Evolutionary conservation across 768 basidiomycete species (phyloP), one percentile per base, ranked within the genome.

Genomic region (Cystobasidium tubakii): DNA sequence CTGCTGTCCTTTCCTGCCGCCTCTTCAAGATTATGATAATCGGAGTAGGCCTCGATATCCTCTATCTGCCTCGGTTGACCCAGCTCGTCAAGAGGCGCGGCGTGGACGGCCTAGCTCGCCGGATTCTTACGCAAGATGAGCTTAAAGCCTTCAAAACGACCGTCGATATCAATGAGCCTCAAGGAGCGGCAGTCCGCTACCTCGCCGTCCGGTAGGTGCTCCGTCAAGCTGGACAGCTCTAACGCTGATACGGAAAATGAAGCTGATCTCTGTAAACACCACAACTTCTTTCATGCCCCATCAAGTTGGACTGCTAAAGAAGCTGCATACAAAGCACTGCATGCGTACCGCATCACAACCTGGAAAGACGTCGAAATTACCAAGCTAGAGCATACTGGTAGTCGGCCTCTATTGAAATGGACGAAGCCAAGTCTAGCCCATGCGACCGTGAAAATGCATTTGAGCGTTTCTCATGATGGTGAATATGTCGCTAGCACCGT

Each of bases 281-380:
- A n/a, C n/a, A n/a, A n/a, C n/a, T n/a, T n/a, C n/a, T n/a, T n/a
- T n/a, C n/a, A n/a, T n/a, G n/a, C 46, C 7, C 7, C 21, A 50
- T n/a, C 12, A 17, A 77, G 76, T 27, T 77, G 76, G 76, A 74
- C 76, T 25, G 76, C 76, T 21, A 77, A 77, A 64, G 76, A 77
- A 76, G 76, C 76, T 12, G 73, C 76, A 12, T 77, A 77, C 62
- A 77, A 77, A 54, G 76, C 76, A 23, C 43, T 77, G 36, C 74
- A 73, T 42, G 62, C 76, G 12, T 39, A 65, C 42, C 10, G 43
- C 27, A 43, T 21, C 2, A 42, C 66, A 13, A 62, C 36, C 13
- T 77, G 76, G 76, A 76, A 77, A 43, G 76, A 76, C 15, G 39
- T 76, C 23, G 46, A 66, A 39, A 50, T 76, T 19, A 33, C 64